Evolutionary conservation across 2,329 filamentous ascomycete genomes (phyloP).

Genomic region (Trichoderma citrinoviride): DNA sequence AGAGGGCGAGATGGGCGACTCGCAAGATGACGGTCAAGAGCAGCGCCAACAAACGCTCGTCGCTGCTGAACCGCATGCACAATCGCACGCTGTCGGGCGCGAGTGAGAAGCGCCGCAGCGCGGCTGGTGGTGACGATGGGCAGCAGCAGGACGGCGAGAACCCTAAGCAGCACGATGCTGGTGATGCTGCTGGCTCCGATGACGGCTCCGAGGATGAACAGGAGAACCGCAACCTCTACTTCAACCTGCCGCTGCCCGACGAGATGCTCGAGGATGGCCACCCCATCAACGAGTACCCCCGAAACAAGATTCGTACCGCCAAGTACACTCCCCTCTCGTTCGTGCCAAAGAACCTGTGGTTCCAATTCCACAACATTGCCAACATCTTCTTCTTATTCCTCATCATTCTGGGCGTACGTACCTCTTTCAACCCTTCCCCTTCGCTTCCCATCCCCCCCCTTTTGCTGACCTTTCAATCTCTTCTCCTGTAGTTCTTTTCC

Average conservation of each 20-base stretch:
- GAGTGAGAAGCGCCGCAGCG: constrained; percentile 65
- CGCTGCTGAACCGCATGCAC: constrained; percentile 73
- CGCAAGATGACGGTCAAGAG: constrained; percentile 75
- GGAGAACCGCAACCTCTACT: constrained; percentile 65
- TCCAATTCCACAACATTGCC: constrained; percentile 97
- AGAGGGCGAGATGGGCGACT: constrained; percentile 94
- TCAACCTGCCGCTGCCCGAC: constrained; percentile 78
- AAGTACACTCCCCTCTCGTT: constrained; percentile 97
- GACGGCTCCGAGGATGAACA: constrained; percentile 40
- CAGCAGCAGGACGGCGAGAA: constrained; percentile 28
- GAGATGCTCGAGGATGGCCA: constrained; percentile 74
- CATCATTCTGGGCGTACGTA: constrained; percentile 85
- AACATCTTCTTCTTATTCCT: constrained; percentile 98
- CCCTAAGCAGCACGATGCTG: constrained; percentile 21
- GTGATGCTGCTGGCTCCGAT: constrained; percentile 36
- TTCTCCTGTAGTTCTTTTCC: constrained; percentile 71
- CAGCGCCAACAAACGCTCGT: constrained; percentile 75
- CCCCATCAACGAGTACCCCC: constrained; percentile 66
- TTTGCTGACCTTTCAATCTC: constrained; percentile 20
- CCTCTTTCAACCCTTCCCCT: constrained; percentile 1
- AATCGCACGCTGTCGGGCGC: constrained; percentile 56
- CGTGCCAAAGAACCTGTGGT: constrained; percentile 93
- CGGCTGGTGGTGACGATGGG: constrained; percentile 30
- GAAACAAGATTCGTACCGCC: constrained; percentile 96
- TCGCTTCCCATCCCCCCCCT: not conserved